Conservation (phyloP, 805 yeast species). For the Candida adriatica region DNA sequence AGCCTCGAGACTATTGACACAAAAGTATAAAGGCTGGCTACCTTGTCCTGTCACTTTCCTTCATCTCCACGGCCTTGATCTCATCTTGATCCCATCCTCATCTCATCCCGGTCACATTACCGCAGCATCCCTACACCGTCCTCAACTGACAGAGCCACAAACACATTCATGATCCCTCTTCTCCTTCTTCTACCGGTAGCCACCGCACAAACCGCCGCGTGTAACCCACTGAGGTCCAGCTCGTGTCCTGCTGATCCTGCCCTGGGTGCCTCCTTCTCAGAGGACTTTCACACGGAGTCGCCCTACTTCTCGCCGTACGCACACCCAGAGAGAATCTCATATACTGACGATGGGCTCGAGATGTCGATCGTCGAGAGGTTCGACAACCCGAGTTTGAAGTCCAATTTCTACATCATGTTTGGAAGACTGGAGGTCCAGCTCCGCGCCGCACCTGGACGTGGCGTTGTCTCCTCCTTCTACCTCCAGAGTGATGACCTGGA, state of each 20-base stretch:
- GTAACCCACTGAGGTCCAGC: constrained; percentile 38
- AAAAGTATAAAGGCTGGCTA: no score
- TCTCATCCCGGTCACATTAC: no score
- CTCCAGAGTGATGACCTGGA: constrained; percentile 81
- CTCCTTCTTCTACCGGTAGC: no score
- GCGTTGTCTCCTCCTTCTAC: constrained; percentile 75
- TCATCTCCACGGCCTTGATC: no score
- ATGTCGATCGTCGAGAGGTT: constrained; percentile 54
- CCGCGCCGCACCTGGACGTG: constrained; percentile 70
- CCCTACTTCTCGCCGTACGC: constrained; percentile 35
- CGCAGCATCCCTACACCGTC: no score
- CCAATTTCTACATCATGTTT: constrained; percentile 82
- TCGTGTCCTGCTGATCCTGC: constrained; percentile 50
- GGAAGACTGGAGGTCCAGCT: constrained; percentile 73
- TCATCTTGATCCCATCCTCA: no score
- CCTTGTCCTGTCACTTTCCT: no score
- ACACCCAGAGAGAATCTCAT: constrained; percentile 38
- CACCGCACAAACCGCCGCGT: constrained; percentile 21
- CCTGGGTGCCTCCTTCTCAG: constrained; percentile 46
- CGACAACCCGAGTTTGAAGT: constrained; percentile 73
- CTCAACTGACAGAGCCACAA: no score
- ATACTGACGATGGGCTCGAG: constrained; percentile 50
- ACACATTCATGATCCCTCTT: no score
- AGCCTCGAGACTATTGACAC: no score
- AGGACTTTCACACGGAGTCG: constrained; percentile 44